These are phyloP conservation scores for Perkinsus olseni DNA, from an alignment of 169 alveolate species.

Conservation along the genomic window DNA sequence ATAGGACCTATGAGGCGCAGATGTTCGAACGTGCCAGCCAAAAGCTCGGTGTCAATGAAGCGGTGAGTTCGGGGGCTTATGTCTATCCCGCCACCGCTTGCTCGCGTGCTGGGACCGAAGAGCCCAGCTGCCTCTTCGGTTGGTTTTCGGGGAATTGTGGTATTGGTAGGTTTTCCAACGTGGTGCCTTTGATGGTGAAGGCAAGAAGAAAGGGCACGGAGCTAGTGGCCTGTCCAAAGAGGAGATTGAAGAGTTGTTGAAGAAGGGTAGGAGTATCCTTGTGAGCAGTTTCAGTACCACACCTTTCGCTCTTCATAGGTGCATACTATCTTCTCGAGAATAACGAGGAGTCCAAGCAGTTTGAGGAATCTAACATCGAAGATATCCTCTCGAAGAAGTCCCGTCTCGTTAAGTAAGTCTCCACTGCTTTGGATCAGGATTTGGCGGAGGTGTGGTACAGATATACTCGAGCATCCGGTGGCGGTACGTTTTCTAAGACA, in stretches of 20 bases:
- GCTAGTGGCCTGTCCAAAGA: conserved; percentile 39
- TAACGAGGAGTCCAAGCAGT: conserved; percentile 52
- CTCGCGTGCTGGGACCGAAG: too few relatives aligned
- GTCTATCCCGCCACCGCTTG: not conserved
- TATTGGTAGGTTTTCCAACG: conserved; percentile 24
- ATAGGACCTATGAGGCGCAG: conserved; percentile 80
- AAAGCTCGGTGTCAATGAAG: conserved; percentile 80
- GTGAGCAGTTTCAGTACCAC: not conserved
- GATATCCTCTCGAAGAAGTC: conserved; percentile 58
- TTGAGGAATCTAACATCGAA: conserved; percentile 61
- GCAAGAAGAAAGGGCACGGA: conserved; percentile 27
- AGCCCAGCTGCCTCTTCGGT: too few relatives aligned
- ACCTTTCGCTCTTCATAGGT: conserved; percentile 15
- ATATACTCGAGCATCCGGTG: not conserved
- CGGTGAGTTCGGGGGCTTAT: conserved; percentile 37
- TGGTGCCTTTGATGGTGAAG: conserved; percentile 18
- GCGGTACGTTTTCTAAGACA: conserved; percentile 44
- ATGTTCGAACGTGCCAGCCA: conserved; percentile 85
- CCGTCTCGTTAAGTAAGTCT: conserved; percentile 44
- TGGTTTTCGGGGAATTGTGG: conserved; percentile 25
- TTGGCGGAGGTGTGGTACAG: conserved; percentile 53
- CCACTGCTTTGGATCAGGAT: conserved; percentile 20
- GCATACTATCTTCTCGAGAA: conserved; percentile 71
- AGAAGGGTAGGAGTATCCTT: conserved; percentile 35
- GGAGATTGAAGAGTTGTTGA: conserved; percentile 72